Percentiles rank a stretch among this genome's conserved stretches.
Conservation (phyloP, 257 asterid species). For the Lycium ferocissimum region DNA sequence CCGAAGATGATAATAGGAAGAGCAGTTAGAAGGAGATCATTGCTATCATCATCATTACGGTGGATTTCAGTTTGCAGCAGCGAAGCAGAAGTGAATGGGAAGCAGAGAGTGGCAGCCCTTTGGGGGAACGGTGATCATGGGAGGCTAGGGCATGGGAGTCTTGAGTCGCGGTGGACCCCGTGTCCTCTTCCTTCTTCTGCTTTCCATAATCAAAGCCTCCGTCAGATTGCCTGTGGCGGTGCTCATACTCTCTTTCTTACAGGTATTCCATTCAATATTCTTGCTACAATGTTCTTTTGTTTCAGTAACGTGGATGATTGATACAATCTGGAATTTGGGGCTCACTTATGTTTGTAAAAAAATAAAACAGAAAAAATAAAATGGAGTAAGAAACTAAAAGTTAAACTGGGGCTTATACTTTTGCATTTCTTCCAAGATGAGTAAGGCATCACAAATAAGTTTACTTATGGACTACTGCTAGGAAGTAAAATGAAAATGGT, state of each 20-base stretch:
- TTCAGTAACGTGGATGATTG: conserved; percentile 6
- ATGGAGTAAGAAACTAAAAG: too few relatives aligned
- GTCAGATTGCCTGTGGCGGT: conserved; percentile 89
- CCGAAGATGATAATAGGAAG: not conserved
- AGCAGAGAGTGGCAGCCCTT: conserved; percentile 63
- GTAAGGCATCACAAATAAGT: too few relatives aligned
- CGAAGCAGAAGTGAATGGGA: conserved; percentile 43
- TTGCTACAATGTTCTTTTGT: not conserved
- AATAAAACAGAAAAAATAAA: too few relatives aligned
- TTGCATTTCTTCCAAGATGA: too few relatives aligned
- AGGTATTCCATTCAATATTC: conserved; percentile 45
- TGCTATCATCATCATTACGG: conserved; percentile 30
- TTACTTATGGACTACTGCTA: too few relatives aligned
- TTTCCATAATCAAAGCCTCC: conserved; percentile 67
- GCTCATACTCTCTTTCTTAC: conserved; percentile 95
- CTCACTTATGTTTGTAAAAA: not conserved
- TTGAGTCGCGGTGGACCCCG: conserved; percentile 87
- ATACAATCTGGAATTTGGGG: not conserved
- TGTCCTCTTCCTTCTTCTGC: conserved; percentile 57
- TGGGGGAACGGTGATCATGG: conserved; percentile 99
- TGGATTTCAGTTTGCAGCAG: conserved; percentile 45
- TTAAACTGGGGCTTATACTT: too few relatives aligned
- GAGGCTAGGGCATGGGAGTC: conserved; percentile 83
- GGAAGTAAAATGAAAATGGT: too few relatives aligned
- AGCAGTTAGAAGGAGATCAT: not conserved